Evolutionary conservation across 2,329 filamentous ascomycete genomes (phyloP).

Genomic region (Neofusicoccum kwambonambiense): DNA sequence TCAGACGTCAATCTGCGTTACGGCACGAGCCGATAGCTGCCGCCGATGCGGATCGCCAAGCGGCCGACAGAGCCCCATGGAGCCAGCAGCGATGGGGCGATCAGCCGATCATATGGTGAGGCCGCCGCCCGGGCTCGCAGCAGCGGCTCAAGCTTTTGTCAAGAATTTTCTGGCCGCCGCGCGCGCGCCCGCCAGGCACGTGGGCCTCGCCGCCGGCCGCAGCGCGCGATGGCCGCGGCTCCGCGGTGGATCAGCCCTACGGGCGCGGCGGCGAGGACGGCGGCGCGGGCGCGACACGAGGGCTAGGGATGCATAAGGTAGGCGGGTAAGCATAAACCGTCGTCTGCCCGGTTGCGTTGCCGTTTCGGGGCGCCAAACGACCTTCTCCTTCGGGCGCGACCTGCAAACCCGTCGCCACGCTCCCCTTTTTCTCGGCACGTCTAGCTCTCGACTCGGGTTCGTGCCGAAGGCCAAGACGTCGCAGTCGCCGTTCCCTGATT

Average conservation of each 20-base stretch:
- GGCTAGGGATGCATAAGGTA: neutral
- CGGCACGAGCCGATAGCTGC: constrained; percentile 12
- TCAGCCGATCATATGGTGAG: constrained; percentile 14
- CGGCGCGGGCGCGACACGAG: neutral
- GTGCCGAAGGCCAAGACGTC: neutral
- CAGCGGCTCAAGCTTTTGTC: neutral
- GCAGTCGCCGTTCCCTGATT: neutral
- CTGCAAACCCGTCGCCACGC: neutral
- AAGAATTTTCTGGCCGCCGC: neutral
- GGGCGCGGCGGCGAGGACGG: neutral
- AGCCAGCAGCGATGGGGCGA: neutral
- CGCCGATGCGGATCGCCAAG: neutral
- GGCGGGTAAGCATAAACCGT: constrained; percentile 3
- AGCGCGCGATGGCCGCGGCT: neutral
- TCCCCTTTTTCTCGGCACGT: neutral
- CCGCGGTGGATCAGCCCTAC: constrained; percentile 1
- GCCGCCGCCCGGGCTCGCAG: neutral
- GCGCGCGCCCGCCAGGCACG: neutral
- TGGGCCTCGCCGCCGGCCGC: neutral
- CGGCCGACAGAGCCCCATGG: neutral
- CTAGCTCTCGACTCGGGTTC: neutral
- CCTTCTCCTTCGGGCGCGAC: constrained; percentile 1
- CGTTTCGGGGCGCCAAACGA: neutral
- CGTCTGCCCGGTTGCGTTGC: neutral
- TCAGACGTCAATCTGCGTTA: neutral